Percentiles rank a stretch among this genome's conserved stretches.
Evolutionary conservation across 306 rosid species (phyloP).

Genomic region (cucumber (Cucumis sativus)): DNA sequence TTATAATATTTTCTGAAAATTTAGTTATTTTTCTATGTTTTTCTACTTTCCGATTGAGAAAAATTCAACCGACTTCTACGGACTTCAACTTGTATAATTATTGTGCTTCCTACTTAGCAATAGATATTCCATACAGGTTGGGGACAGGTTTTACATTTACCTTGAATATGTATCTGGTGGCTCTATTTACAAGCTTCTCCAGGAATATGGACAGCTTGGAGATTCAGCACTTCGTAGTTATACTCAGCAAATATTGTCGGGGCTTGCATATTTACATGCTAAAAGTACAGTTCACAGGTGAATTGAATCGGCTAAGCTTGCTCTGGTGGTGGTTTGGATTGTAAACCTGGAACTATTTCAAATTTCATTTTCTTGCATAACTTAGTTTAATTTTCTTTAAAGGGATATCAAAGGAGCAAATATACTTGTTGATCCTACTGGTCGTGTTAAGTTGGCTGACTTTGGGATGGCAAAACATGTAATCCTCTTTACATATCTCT

Average conservation of each 20-base stretch:
- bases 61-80: neutral
- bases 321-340: slow-evolving; percentile 11
- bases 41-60: neutral
- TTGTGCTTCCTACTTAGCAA: neutral
- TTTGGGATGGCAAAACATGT: slow-evolving; percentile 99
- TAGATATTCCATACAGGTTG: slow-evolving; percentile 38
- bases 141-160: slow-evolving; percentile 79
- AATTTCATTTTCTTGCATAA: neutral
- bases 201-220: slow-evolving; percentile 81
- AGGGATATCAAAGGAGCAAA: slow-evolving; percentile 99
- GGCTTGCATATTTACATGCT: slow-evolving; percentile 90
- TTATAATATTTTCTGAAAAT: neutral
- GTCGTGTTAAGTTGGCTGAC: slow-evolving; percentile 91
- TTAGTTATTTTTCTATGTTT: neutral
- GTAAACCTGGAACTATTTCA: neutral
- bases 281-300: slow-evolving; percentile 92
- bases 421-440: slow-evolving; percentile 88
- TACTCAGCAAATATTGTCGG: slow-evolving; percentile 88
- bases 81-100: neutral
- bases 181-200: slow-evolving; percentile 89
- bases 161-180: slow-evolving; percentile 98
- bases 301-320: slow-evolving; percentile 16
- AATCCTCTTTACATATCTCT: neutral
- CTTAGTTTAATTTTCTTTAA: slow-evolving; percentile 6
- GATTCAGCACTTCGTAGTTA: slow-evolving; percentile 80